Conservation (phyloP, 2,329 filamentous ascomycete species). For the Nemania diffusa region DNA sequence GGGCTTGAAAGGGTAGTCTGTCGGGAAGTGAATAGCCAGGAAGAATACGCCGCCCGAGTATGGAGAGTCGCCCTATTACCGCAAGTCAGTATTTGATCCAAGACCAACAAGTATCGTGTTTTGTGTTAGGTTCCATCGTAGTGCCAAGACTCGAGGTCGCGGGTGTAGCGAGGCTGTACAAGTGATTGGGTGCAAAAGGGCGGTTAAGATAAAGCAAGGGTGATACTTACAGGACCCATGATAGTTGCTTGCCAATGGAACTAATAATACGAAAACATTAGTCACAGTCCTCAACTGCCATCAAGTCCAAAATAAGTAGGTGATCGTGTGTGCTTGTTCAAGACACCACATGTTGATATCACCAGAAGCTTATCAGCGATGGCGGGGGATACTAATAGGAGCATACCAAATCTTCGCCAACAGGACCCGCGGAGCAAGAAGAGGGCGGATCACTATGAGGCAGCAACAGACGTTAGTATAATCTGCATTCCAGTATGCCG, state of each 20-base stretch:
- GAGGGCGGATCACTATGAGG: slow-evolving; percentile 89
- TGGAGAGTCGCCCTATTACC: slow-evolving; percentile 83
- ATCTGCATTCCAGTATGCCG: slow-evolving; percentile 20
- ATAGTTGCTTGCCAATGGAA: slow-evolving; percentile 99
- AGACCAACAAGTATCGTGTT: background rate
- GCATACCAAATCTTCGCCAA: slow-evolving; percentile 94
- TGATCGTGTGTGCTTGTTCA: slow-evolving; percentile 40
- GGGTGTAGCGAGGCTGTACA: background rate
- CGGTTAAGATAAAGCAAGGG: slow-evolving; percentile 37
- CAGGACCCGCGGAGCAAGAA: slow-evolving; percentile 96
- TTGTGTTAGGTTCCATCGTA: background rate
- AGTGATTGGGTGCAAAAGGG: background rate
- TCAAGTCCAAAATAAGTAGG: background rate
- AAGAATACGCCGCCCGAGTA: slow-evolving; percentile 99
- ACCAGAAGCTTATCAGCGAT: slow-evolving; percentile 42
- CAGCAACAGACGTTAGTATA: slow-evolving; percentile 32
- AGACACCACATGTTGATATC: slow-evolving; percentile 36
- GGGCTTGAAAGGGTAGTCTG: slow-evolving; percentile 99
- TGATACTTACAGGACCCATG: slow-evolving; percentile 95
- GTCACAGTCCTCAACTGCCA: slow-evolving; percentile 34
- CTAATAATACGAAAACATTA: slow-evolving; percentile 61
- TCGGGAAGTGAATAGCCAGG: slow-evolving; percentile 98
- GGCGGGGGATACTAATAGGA: slow-evolving; percentile 47
- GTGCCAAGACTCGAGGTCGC: background rate
- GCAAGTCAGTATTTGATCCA: slow-evolving; percentile 22